phyloP scores from a whole-genome alignment of 805 yeast genomes.

The Yarrowia yakushimensis region DNA sequence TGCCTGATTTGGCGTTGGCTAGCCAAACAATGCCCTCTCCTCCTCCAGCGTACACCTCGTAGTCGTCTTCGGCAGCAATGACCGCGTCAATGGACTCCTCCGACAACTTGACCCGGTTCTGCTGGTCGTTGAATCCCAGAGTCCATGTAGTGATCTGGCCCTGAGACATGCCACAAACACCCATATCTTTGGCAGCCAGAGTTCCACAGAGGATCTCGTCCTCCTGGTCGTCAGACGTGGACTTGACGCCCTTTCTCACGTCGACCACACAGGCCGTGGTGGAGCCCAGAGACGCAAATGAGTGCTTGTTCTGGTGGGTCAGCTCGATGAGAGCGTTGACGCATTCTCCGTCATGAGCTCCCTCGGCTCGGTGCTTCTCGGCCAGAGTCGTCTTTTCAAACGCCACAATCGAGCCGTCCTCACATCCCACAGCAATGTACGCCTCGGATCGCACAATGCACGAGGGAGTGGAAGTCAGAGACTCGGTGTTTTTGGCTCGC shows the following conservation, averaged over 20 bases:
- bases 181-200: conserved; percentile 57
- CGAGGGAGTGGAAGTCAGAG: conserved; percentile 33
- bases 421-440: conserved; percentile 50
- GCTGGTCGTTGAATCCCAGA: conserved; percentile 59
- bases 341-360: conserved; percentile 66
- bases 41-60: conserved; percentile 32
- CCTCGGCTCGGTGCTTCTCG: conserved; percentile 47
- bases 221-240: conserved; percentile 82
- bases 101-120: conserved; percentile 66
- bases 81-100: conserved; percentile 32
- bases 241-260: conserved; percentile 62
- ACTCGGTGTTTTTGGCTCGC: conserved; percentile 46
- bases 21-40: conserved; percentile 52
- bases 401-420: conserved; percentile 63
- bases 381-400: conserved; percentile 54
- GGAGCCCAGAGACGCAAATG: conserved; percentile 75
- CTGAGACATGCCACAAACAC: conserved; percentile 84
- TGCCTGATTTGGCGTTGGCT: conserved; percentile 62
- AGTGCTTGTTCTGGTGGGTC: conserved; percentile 70
- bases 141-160: conserved; percentile 88
- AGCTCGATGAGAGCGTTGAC: conserved; percentile 70
- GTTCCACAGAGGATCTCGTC: conserved; percentile 83
- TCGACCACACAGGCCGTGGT: conserved; percentile 79
- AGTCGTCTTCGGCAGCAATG: conserved; percentile 30
- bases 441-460: conserved; percentile 36